Base-by-base conservation (phyloP, 140 eudicot species). In the Erigeron philadelphicus region DNA sequence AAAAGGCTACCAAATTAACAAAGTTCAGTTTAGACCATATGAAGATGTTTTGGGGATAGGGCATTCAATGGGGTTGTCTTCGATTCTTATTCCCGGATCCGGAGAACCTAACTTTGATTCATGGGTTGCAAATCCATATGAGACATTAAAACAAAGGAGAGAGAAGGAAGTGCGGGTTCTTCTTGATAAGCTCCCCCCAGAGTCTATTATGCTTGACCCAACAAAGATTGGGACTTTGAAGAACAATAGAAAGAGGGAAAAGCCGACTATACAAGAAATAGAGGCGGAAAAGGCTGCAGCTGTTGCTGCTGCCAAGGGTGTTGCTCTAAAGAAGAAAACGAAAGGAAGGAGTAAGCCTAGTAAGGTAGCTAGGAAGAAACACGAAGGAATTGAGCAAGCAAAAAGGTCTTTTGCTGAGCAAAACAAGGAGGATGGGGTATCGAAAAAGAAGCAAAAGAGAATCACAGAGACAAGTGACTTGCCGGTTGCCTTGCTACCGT, bases 11-110 rank as follows among this genome's bases (percentile, higher is more conserved):
- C 98, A 92, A 62, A 67, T 83, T 38, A 72, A 79, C 16, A 82
- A 80, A 41, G 84, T 83, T 9, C 16, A 50, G n/a, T 92, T 92
- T 67, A 82, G 98, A 47, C 96, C 98, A 0, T 92, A 92, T 12
- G 96, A 92, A 72, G 98, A 92, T 66, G 98, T 88, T 75, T 67
- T 92, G 44, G 95, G 86, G 3, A 86, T 92, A 12, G 98, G 96
- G 11, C 98, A 92, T 40, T 92, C 98, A 5, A 84, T 61, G 85
- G 98, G 98, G 59, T 79, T 82, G 73, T 86, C 96, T 7, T 92
- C 98, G 0, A 73, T 92, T 72, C 79, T 92, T 31, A 72, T 92
- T 57, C 98, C 98, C 0, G 98, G 95, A 42, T 84, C 95, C 0
- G 95, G 95, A 1, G 98, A 92, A 63, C 95, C 98, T 45, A 88